Evolutionary conservation across 2,329 filamentous ascomycete genomes (phyloP), one percentile per base, ranked within the genome.

Genomic region (Scedosporium boydii): DNA sequence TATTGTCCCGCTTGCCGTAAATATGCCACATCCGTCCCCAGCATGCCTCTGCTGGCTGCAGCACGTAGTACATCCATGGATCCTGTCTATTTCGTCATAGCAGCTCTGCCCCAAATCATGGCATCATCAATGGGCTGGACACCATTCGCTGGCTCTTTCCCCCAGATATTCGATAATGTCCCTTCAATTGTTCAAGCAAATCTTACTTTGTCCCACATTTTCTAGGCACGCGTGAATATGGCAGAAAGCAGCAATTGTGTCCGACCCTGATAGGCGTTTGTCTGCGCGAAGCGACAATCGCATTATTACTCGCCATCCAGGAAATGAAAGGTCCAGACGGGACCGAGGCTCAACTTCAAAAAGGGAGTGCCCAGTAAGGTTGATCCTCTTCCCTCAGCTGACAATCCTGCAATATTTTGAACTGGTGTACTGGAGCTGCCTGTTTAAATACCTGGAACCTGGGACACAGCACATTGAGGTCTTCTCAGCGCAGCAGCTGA

Each of bases 181-280:
- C 16, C n/a, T 48, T 23, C 21, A 18, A 14, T 27, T 23, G 12
- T 55, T 55, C 51, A 12, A 55, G 18, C 51, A 23, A 29, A 55
- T 55, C 51, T 55, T 55, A 55, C n/a, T 55, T 38, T 27, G 51
- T 55, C 51, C 51, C 51, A 55, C 51, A 55, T 23, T 55, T 55
- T 18, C 51, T 55, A 12, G 51, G 51, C 51, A 55, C 29, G 51
- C 51, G 51, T 55, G 23, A 27, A 55, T 55, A 16, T 55, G 23
- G 12, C 21, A 23, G 51, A 55, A 38, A 55, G 18, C 6, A 55
- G 51, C 12, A 55, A 55, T 12, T 6, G 10, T 23, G 51, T 55
- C 51, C 51, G 51, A 23, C 5, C 21, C 2, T 23, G 3, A 14
- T 55, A 55, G 51, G 23, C 7, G 51, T n/a, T n/a, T 55, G 51